phyloP scores from a whole-genome alignment of 1,139 yeast genomes.

The Dujonia santamariae region DNA sequence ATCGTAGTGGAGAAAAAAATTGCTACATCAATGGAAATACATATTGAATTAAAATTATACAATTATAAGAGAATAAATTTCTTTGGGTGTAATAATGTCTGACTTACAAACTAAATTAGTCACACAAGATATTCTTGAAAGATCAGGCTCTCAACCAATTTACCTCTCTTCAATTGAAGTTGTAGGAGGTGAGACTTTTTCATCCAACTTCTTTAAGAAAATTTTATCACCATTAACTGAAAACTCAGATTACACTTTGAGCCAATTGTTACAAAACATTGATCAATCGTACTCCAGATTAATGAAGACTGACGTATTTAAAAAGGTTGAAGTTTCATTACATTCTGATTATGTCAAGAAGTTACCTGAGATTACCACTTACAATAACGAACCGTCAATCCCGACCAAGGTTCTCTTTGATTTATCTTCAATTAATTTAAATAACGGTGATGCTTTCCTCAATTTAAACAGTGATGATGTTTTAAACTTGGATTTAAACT shows the following conservation, averaged over 20 bases:
- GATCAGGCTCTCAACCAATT: slow-evolving; percentile 40
- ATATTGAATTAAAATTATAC: too few species aligned
- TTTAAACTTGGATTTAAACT: slow-evolving; percentile 37
- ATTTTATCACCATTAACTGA: slow-evolving; percentile 43
- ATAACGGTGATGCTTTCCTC: slow-evolving; percentile 33
- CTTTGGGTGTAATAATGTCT: too few species aligned
- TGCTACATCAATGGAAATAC: too few species aligned
- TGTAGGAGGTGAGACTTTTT: slow-evolving; percentile 47
- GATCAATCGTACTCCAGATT: slow-evolving; percentile 26
- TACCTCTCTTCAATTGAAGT: slow-evolving; percentile 45
- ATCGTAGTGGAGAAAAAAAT: too few species aligned
- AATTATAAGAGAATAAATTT: too few species aligned
- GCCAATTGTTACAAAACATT: slow-evolving; percentile 32
- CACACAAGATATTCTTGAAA: slow-evolving; percentile 30
- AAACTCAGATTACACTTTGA: slow-evolving; percentile 44
- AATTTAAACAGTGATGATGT: slow-evolving; percentile 40
- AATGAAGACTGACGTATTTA: slow-evolving; percentile 44
- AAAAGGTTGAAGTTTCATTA: slow-evolving; percentile 29
- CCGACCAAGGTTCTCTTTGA: slow-evolving; percentile 39
- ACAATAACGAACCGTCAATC: slow-evolving; percentile 35
- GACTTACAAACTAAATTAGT: slow-evolving; percentile 28
- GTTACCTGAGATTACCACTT: slow-evolving; percentile 23
- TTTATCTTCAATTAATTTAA: slow-evolving; percentile 31
- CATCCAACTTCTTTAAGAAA: slow-evolving; percentile 44
- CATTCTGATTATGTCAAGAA: slow-evolving; percentile 31